Evolutionary conservation across 495 filamentous ascomycete species (phyloP).

Genomic region (Terfezia boudieri): DNA sequence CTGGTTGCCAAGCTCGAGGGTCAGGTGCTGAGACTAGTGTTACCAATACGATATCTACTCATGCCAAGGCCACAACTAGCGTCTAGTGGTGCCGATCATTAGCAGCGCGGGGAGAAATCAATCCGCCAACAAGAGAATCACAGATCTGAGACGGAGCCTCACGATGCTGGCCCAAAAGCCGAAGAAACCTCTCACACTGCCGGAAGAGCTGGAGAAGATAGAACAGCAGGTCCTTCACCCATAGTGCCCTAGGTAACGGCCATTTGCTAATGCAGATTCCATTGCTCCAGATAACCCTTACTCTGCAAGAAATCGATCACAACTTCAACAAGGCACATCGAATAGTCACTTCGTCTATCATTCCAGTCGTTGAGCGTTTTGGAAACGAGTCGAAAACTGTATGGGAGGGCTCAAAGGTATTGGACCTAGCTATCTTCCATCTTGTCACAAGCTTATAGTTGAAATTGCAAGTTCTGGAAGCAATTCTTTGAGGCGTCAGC

Average conservation of each 20-base stretch:
- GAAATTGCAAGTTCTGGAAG: conserved; percentile 64
- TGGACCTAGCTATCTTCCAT: neutral
- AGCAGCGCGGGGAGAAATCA: no score
- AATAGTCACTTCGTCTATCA: conserved; percentile 80
- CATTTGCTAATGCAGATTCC: neutral
- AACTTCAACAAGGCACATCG: conserved; percentile 95
- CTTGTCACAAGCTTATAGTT: neutral
- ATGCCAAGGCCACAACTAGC: no score
- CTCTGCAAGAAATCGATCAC: conserved; percentile 69
- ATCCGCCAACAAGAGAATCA: no score
- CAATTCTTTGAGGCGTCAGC: conserved; percentile 97
- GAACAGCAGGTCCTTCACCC: conserved; percentile 34
- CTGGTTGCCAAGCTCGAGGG: no score
- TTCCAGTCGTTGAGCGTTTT: conserved; percentile 92
- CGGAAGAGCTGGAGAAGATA: conserved; percentile 86
- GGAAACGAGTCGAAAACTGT: conserved; percentile 80
- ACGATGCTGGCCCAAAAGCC: no score
- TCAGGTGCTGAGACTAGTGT: no score
- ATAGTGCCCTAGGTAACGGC: conserved; percentile 1
- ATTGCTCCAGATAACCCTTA: neutral
- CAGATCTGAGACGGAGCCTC: no score
- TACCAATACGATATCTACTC: no score
- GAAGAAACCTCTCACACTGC: conserved; percentile 36
- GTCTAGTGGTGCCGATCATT: no score
- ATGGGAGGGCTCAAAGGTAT: conserved; percentile 88